Evolutionary conservation across 257 asterid species (phyloP).

Genomic region (Solanum boliviense): DNA sequence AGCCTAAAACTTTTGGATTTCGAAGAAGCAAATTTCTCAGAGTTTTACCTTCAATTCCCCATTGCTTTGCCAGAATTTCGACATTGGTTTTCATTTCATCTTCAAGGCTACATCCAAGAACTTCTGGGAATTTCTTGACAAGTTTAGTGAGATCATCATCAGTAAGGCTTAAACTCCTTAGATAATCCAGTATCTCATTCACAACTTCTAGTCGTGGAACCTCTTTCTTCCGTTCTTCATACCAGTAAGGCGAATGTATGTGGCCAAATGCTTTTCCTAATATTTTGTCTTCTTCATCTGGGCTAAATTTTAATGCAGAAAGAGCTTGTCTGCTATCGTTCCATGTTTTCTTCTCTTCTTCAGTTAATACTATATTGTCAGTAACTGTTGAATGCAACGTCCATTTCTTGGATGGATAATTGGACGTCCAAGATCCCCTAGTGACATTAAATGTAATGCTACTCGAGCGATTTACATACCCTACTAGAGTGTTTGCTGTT

Average conservation of each 20-base stretch:
- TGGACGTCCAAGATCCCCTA: neutral
- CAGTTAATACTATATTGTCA: slow-evolving; percentile 26
- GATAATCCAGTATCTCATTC: slow-evolving; percentile 33
- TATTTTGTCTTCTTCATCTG: slow-evolving; percentile 57
- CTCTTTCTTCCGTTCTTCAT: slow-evolving; percentile 75
- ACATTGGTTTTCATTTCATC: slow-evolving; percentile 67
- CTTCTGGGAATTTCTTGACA: slow-evolving; percentile 89
- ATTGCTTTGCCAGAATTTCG: slow-evolving; percentile 42
- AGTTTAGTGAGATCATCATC: slow-evolving; percentile 61
- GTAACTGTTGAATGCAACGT: slow-evolving; percentile 33
- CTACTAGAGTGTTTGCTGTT: slow-evolving; percentile 10
- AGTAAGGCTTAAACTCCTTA: slow-evolving; percentile 61
- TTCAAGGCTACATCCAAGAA: slow-evolving; percentile 80
- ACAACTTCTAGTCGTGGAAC: slow-evolving; percentile 50
- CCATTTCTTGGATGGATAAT: slow-evolving; percentile 34
- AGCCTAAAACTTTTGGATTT: slow-evolving; percentile 79
- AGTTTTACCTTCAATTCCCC: slow-evolving; percentile 89
- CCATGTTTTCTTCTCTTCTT: slow-evolving; percentile 62
- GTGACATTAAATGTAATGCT: slow-evolving; percentile 3
- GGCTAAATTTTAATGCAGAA: slow-evolving; percentile 31
- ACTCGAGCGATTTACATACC: slow-evolving; percentile 9
- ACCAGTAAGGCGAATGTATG: slow-evolving; percentile 88
- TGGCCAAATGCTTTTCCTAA: slow-evolving; percentile 87
- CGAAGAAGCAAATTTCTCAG: slow-evolving; percentile 66
- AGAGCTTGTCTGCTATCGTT: slow-evolving; percentile 62